Conservation (phyloP, 2,329 filamentous ascomycete genomes). For the Fusarium nurragi region DNA sequence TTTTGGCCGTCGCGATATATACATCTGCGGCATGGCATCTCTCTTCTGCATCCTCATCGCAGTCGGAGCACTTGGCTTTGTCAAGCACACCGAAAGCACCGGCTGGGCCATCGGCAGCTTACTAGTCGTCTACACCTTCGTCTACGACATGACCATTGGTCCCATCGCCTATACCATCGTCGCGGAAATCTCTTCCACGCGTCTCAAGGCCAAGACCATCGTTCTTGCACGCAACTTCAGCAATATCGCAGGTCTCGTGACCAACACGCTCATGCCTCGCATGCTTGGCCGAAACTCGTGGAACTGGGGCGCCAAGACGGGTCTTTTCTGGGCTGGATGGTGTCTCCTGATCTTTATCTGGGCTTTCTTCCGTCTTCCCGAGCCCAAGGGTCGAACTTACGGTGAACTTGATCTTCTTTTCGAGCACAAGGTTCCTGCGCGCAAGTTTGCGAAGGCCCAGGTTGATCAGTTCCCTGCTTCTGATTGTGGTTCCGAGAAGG, state of each 20-base stretch:
- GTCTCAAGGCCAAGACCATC: slow-evolving; percentile 57
- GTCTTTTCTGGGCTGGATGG: slow-evolving; percentile 57
- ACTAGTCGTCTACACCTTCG: slow-evolving; percentile 54
- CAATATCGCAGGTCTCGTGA: slow-evolving; percentile 59
- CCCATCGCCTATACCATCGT: slow-evolving; percentile 85
- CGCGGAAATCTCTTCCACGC: slow-evolving; percentile 59
- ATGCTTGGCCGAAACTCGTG: slow-evolving; percentile 58
- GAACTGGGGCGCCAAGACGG: slow-evolving; percentile 59
- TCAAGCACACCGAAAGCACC: slow-evolving; percentile 52
- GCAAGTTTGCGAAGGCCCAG: slow-evolving; percentile 51
- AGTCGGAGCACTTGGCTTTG: slow-evolving; percentile 50
- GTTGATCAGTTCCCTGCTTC: slow-evolving; percentile 38
- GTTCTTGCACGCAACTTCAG: slow-evolving; percentile 57
- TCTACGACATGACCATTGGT: slow-evolving; percentile 52
- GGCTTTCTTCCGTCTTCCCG: slow-evolving; percentile 63
- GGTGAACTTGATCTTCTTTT: slow-evolving; percentile 67
- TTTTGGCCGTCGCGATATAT: slow-evolving; percentile 13
- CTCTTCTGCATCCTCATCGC: slow-evolving; percentile 9
- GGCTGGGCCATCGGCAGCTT: slow-evolving; percentile 58
- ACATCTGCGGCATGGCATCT: slow-evolving; percentile 1
- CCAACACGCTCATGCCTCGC: slow-evolving; percentile 56
- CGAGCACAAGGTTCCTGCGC: slow-evolving; percentile 54
- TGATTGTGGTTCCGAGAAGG: slow-evolving; percentile 3
- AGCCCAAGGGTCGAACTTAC: slow-evolving; percentile 63
- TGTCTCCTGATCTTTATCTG: slow-evolving; percentile 57